A percentile compares a stretch with the other conserved stretches of the same genome.
These are phyloP conservation scores for Podaxis carcinomalis DNA, from an alignment of 768 basidiomycete species.

Conservation along the genomic window DNA sequence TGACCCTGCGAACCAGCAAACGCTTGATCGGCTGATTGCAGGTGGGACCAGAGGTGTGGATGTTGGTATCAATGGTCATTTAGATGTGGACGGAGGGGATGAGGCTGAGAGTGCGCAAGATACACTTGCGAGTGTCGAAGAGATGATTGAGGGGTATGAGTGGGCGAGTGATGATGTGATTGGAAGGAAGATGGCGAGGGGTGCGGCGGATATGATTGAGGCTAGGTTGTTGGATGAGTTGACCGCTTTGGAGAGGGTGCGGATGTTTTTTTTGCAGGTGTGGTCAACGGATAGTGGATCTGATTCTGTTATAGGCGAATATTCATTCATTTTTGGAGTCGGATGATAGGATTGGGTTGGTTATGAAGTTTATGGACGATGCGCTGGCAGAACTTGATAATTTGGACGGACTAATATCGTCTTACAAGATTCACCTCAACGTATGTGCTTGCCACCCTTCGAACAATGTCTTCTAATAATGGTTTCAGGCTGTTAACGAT, in stretches of 20 bases:
- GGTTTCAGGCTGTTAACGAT: conserved; percentile 78
- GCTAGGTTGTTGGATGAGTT: conserved; percentile 85
- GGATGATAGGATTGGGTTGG: conserved; percentile 84
- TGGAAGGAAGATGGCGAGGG: conserved; percentile 56
- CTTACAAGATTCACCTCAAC: conserved; percentile 96
- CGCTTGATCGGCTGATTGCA: conserved; percentile 65
- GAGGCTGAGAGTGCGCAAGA: conserved; percentile 62
- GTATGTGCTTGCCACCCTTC: conserved; percentile 40
- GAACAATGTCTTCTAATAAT: not conserved
- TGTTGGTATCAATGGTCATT: conserved; percentile 23
- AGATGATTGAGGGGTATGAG: conserved; percentile 98
- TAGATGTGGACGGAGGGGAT: conserved; percentile 58
- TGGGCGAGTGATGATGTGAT: conserved; percentile 86
- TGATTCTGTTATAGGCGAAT: conserved; percentile 62
- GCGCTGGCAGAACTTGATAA: conserved; percentile 84
- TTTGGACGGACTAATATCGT: conserved; percentile 84
- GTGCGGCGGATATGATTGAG: conserved; percentile 89
- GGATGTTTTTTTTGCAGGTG: conserved; percentile 11
- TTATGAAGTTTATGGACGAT: conserved; percentile 86
- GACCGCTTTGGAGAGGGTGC: conserved; percentile 88
- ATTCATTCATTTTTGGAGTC: conserved; percentile 97
- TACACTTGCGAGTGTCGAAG: conserved; percentile 89
- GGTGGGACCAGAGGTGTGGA: conserved; percentile 20
- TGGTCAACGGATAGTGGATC: conserved; percentile 4
- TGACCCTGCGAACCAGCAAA: conserved; percentile 72